These are phyloP conservation scores for Silene conica DNA, from an alignment of 148 eudicot species.

Conservation along the genomic window DNA sequence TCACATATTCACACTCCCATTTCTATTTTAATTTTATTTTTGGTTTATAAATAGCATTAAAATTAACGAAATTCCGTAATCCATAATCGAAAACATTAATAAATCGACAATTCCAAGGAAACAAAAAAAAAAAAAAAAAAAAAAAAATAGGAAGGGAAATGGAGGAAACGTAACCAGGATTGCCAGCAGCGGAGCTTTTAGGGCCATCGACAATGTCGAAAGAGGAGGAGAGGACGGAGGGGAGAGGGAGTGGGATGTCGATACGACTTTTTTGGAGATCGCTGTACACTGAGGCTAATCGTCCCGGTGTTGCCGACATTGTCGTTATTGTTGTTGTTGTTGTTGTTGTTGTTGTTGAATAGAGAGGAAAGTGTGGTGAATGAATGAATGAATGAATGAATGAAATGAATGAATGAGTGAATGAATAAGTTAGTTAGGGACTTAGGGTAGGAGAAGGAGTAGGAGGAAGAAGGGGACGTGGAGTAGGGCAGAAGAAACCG, in stretches of 20 bases:
- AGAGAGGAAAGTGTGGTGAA: conserved; percentile 1
- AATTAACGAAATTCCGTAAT: too few relatives aligned
- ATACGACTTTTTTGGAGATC: conserved; percentile 89
- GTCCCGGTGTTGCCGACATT: conserved; percentile 4
- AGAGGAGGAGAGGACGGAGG: conserved; percentile 53
- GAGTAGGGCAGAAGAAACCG: neutral
- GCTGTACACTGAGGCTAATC: conserved; percentile 50
- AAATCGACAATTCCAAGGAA: neutral
- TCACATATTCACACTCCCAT: too few relatives aligned
- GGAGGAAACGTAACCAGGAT: conserved; percentile 53
- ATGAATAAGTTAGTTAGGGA: neutral
- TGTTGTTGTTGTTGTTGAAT: neutral
- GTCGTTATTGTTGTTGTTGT: neutral
- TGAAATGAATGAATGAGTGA: neutral
- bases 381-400: neutral
- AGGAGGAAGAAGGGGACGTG: neutral
- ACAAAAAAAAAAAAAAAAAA: neutral
- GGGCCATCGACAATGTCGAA: conserved; percentile 75
- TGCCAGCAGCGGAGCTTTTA: conserved; percentile 86
- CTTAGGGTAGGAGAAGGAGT: too few relatives aligned
- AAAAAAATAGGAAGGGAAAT: too few relatives aligned
- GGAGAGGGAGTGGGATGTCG: conserved; percentile 71
- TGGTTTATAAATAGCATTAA: too few relatives aligned
- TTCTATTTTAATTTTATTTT: too few relatives aligned
- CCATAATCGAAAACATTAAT: too few relatives aligned